Base-by-base conservation (phyloP, 495 filamentous ascomycete species). In the Trichoderma gamsii region DNA sequence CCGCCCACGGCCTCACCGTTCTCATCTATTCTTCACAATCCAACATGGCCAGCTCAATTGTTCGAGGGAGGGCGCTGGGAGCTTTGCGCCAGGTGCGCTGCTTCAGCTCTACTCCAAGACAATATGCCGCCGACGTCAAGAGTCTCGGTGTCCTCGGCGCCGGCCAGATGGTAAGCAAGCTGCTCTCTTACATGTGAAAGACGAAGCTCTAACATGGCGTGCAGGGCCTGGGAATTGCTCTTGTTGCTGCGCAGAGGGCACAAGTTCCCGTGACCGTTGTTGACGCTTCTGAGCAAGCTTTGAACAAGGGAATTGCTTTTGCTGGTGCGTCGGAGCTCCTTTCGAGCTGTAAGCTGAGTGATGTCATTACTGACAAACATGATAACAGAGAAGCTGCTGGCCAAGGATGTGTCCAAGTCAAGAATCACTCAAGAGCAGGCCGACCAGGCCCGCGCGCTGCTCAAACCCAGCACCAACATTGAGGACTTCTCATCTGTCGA, bases 191-290 rank as follows among this genome's bases (percentile, higher is more conserved):
- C 61, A 70, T 67, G 63, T 65, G 63, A 68, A 66, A 66, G 63
- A 41, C 23, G 21, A 35, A 43, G 41, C 41, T 65, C 18, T 41
- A 43, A 41, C n/a, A 21, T 25, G n/a, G 18, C 15, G 12, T 68
- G 27, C 72, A 98, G 95, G 95, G 96, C 69, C 82, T 99, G 65
- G 96, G 96, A 65, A 98, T 99, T 75, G 96, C 95, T 16, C 84
- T 99, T 32, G 95, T 98, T 23, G 96, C 96, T 64, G 92, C 95
- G 59, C 88, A 90, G 69, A 93, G 85, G 79, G 94, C 92, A 35
- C 77, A 86, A 70, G 86, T 98, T 8, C 90, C 93, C 4, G 94
- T 99, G 2, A 92, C 88, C 32, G 76, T 99, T 32, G 84, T 99
- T 35, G 95, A 99, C 77, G 90, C 76, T 72, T 93, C 88, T 1